Evolutionary conservation across 2,329 filamentous ascomycete genomes (phyloP), one percentile per base, ranked within the genome.

Genomic region (Nemania sp.): DNA sequence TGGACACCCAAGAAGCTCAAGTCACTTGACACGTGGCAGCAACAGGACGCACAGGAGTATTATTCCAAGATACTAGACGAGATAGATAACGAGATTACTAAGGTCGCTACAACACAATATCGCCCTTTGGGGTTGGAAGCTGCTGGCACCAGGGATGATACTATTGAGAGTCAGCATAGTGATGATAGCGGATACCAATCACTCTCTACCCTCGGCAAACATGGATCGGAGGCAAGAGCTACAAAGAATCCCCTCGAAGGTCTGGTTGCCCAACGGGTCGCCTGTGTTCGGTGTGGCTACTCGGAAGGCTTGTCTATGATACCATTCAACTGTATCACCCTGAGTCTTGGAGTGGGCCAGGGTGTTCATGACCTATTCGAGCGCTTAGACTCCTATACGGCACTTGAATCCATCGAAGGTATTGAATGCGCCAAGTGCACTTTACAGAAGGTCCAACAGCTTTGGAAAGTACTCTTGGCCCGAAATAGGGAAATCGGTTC

Each of bases 31-130:
- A 96, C 90, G 24, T 96, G 89, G 83, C 89, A 95, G 63, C 94
- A 97, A 69, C 94, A 99, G 72, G 94, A 99, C 73, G 94, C 94
- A 5, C 94, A 97, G 68, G 94, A 99, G 71, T 99, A 97, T 70
- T 97, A 90, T 65, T 93, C 91, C 14, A 95, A 93, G 66, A 80
- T 99, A 12, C 72, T 97, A 42, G 91, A 93, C 61, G 86, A 92
- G 63, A 77, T 96, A 23, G 90, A 97, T 65, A 88, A 87, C 65
- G 90, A 95, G 66, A 77, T 90, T 34, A 75, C 77, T 17, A 80
- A 78, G 61, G 78, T 79, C 40, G 74, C 70, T 3, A 69, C 66
- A 48, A 53, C 61, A 1, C 55, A 65, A n/a, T 58, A 64, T 31
- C 65, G 71, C 15, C 64, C 69, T 5, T 61, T 70, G 0, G 76